Conservation (phyloP, 2,329 filamentous ascomycete species). For the Pyrenophora seminiperda region DNA sequence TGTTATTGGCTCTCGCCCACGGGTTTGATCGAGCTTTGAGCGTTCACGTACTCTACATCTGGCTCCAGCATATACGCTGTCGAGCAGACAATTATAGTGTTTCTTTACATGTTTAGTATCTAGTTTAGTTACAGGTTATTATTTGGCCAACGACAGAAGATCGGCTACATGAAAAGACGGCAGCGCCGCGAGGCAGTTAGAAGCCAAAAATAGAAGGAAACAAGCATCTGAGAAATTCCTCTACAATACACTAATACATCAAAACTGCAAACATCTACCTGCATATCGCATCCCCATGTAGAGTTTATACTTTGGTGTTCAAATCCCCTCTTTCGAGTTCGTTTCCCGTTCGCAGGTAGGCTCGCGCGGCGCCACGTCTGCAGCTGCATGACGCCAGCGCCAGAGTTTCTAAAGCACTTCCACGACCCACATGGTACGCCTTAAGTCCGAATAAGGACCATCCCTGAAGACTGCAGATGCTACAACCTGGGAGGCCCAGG, state of each 20-base stretch:
- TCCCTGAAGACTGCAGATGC: background rate
- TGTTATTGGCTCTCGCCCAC: slow-evolving; percentile 21
- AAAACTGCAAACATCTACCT: too few species aligned
- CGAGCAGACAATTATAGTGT: background rate
- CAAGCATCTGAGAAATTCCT: too few species aligned
- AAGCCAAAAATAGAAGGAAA: background rate
- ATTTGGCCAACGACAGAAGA: background rate
- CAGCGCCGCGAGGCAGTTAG: background rate
- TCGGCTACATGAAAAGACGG: background rate
- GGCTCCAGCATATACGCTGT: slow-evolving; percentile 18
- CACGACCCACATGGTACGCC: background rate
- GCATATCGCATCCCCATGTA: too few species aligned
- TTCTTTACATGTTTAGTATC: slow-evolving; percentile 6
- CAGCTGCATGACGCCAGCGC: background rate
- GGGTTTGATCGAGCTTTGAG: slow-evolving; percentile 26
- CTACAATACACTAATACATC: too few species aligned
- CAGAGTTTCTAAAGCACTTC: background rate
- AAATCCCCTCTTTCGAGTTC: too few species aligned
- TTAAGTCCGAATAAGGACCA: background rate
- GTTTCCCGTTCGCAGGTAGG: background rate
- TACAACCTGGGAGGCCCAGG: background rate
- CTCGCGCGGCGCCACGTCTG: too few species aligned
- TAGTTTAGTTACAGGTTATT: background rate
- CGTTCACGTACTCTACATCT: slow-evolving; percentile 9
- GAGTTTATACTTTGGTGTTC: too few species aligned